Conservation (phyloP, 192 early-diverging fungal genomes). For the Fimicolochytrium jonesii region DNA sequence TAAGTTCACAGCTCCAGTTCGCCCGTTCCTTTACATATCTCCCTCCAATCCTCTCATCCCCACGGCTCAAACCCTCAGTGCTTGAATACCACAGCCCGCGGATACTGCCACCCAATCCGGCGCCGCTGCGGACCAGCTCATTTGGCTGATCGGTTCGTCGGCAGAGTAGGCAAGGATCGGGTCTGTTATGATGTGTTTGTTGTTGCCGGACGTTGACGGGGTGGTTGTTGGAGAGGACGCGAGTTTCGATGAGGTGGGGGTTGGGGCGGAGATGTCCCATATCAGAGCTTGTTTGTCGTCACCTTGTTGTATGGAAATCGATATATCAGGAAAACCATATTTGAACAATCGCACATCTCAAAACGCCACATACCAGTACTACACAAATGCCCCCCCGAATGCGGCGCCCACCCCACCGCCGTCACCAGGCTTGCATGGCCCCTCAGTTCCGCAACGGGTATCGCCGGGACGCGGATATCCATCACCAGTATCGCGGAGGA, state of each 20-base stretch:
- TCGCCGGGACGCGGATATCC: conserved; percentile 86
- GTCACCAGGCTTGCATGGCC: conserved; percentile 78
- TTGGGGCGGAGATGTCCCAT: conserved; percentile 70
- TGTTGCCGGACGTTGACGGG: no score
- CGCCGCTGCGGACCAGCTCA: conserved; percentile 73
- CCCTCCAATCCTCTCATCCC: no score
- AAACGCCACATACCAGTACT: conserved; percentile 78
- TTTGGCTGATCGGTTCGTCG: conserved; percentile 69
- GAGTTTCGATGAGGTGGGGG: no score
- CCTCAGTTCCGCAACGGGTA: conserved; percentile 75
- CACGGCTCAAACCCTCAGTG: conserved; percentile 73
- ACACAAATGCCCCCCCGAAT: conserved; percentile 71
- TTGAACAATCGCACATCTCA: no score
- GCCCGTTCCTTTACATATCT: no score
- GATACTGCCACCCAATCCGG: conserved; percentile 90
- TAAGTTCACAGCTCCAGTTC: no score
- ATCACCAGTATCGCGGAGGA: conserved; percentile 77
- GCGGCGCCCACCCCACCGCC: conserved; percentile 84
- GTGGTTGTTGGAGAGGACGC: no score
- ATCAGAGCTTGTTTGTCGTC: conserved; percentile 88
- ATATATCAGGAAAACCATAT: neutral
- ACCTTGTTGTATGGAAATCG: conserved; percentile 43
- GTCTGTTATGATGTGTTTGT: conserved; percentile 39
- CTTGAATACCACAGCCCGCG: conserved; percentile 79
- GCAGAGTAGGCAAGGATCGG: conserved; percentile 77